phyloP scores from a whole-genome alignment of 2,329 filamentous ascomycete genomes.

The Trichoderma sp. region DNA sequence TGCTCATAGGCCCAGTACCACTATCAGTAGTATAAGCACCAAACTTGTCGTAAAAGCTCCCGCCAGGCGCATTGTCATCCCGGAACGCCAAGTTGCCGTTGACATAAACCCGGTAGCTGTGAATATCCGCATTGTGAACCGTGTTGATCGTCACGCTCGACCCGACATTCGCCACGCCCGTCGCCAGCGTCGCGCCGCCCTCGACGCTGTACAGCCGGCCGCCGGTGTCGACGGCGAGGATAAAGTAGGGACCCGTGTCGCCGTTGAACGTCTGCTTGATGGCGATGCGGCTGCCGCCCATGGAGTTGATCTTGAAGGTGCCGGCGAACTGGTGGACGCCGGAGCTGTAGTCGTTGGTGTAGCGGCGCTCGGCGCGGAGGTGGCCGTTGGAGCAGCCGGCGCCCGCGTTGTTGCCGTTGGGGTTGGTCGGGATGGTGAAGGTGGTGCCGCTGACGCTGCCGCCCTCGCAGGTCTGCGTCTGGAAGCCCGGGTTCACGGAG shows the following conservation, averaged over 20 bases:
- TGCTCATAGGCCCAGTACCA: constrained; percentile 31
- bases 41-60: constrained; percentile 36
- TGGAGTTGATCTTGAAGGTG: constrained; percentile 34
- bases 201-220: constrained; percentile 33
- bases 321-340: constrained; percentile 34
- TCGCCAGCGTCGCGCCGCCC: constrained; percentile 32
- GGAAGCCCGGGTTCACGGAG: constrained; percentile 19
- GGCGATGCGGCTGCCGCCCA: constrained; percentile 32
- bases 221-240: constrained; percentile 31
- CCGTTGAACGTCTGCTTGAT: constrained; percentile 37
- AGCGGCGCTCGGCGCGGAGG: constrained; percentile 33
- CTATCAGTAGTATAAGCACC: constrained; percentile 35
- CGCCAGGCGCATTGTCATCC: constrained; percentile 32
- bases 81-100: constrained; percentile 32
- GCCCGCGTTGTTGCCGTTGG: constrained; percentile 32
- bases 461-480: constrained; percentile 30
- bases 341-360: constrained; percentile 32
- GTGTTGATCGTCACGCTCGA: constrained; percentile 34
- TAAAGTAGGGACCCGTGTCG: constrained; percentile 31
- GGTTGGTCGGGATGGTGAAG: constrained; percentile 30
- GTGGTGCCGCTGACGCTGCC: constrained; percentile 31
- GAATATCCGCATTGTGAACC: constrained; percentile 32
- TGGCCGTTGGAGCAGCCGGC: constrained; percentile 34
- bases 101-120: constrained; percentile 34
- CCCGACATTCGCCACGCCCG: constrained; percentile 31